Evolutionary conservation across 139 green algal species (phyloP), one percentile per base, ranked within the genome.

Genomic region (Volvox reticuliferus): DNA sequence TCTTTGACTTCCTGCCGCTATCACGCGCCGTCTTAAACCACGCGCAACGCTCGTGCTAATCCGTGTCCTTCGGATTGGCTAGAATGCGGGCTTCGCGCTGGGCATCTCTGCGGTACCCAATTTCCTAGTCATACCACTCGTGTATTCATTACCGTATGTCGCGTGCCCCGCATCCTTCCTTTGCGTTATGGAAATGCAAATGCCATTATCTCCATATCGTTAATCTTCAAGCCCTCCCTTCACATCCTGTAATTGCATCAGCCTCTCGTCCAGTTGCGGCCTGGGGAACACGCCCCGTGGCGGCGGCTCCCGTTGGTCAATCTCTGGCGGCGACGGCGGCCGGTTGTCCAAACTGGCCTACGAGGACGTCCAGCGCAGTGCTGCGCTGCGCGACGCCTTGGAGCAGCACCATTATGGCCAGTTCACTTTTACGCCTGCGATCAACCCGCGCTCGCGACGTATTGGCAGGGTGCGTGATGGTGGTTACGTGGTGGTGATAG

Each of bases 321-420:
- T 16, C 1, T 68, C 36, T 20, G 50, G 28, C 5, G 65, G 36
- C 19, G 86, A 71, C 30, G 71, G 55, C 1, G 93, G 92, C 33
- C 82, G 92, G 28, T 55, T 95, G 62, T 79, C 88, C 36, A 93
- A 93, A 36, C 89, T 96, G 35, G 92, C 92, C 0, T 96, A 95
- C 84, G 63, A 89, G 26, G 94, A 96, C 87, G 84, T 91, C 55
- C 92, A 90, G 24, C 87, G 68, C 0, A 91, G 82, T 78, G 88
- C 87, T 12, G 94, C 90, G 2, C 37, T 91, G 21, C 92, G 91
- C 3, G 88, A 93, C 0, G 94, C 92, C 32, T 82, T 96, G 61
- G 77, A 85, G 30, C 71, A 93, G 82, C 94, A 96, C 50, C 91
- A 94, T 83, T 94, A 92, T 82, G 35, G 33, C 65, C 92, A 94